Base-by-base conservation (phyloP, 2,329 filamentous ascomycete genomes). In the Clarireedia hainanense region DNA sequence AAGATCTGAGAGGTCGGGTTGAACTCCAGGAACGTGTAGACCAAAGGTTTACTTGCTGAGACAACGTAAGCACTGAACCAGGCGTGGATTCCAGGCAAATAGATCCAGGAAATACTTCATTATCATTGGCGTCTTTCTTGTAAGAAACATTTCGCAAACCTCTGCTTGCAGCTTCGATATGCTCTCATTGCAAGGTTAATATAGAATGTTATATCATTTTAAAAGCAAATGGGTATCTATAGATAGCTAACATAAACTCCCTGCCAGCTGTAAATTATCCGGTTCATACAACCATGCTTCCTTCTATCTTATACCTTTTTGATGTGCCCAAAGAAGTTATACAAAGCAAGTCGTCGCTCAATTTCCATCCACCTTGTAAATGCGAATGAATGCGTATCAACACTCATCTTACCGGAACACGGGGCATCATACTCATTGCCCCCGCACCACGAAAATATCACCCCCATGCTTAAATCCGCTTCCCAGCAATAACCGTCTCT, bases 1-100 rank as follows among this genome's bases (percentile, higher is more conserved):
- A 56, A 50, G 47, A 61, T 67, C 42, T 68, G 43, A 61, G 30
- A 20, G 10, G 24, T 43, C 12, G 39, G 34, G 23, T 6, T 43
- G 34, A 20, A 20, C 23, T 37, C 24, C 20, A 14, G 4, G 17
- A 20, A 15, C 37, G 6, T 6, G 10, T 34, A 34, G 30, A 34
- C 30, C 9, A 14, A 14, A 34, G 10, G 2, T 34, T 34, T 4
- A 12, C 30, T 34, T 34, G 10, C 30, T 12, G 10, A 17, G 5
- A 47, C 9, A 20, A 20, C 15, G 6, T 14, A 34, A 27, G 24
- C 43, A 15, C 40, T 17, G 14, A 20, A 23, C 23, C 17, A 4
- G 23, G 9, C 3, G 5, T 3, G n/a, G 40, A 12, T 43, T 43
- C 14, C 5, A 15, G 26, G n/a, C 24, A 26, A 27, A 26, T 46